Base-by-base conservation (phyloP, 345 rosid species). In the Toxicodendron radicans region DNA sequence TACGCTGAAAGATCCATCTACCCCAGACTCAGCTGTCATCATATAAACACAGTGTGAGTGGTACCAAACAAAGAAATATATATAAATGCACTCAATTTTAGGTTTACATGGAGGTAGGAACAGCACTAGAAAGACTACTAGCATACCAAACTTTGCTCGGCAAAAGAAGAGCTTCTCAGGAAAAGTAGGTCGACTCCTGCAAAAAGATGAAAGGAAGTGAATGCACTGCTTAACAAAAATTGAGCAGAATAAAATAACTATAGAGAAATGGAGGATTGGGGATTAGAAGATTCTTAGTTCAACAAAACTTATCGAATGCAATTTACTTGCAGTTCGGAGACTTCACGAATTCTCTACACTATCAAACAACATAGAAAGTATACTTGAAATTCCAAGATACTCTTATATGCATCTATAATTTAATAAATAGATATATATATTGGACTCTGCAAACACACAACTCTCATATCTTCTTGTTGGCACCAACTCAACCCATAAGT, bases 1-100 rank as follows among this genome's bases (percentile, higher is more conserved):
- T 41, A 84, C 23, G 64, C 83, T 78, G 79, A 80, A 86, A 66
- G 89, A 79, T 41, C 85, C 90, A 76, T 89, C 89, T 65, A 85
- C 60, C 77, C 80, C 86, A 45, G 86, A 85, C 78, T 86, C 91
- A 81, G 80, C 77, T 63, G 84, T 79, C 75, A 67, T n/a, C 2
- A 33, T 33, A 68, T 52, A 45, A 74, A 32, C 45, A 77, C 16
- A 14, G 27, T 0, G 38, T 74, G 58, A 56, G 27, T 35, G 2
- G 38, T 30, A 45, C 17, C 68, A 64, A 45, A 35, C 48, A 33
- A 18, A 7, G 52, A 75, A 32, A 0, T 13, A 10, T 43, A 18
- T 10, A 52, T n/a, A 6, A 33, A 12, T 52, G 7, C 4, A 9
- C 66, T 23, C 2, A 61, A 20, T 13, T 24, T 11, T n/a, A 48